Percentiles rank a stretch among this genome's conserved stretches.
phyloP scores from a whole-genome alignment of 2,329 filamentous ascomycete species.

The Monilinia laxa region DNA sequence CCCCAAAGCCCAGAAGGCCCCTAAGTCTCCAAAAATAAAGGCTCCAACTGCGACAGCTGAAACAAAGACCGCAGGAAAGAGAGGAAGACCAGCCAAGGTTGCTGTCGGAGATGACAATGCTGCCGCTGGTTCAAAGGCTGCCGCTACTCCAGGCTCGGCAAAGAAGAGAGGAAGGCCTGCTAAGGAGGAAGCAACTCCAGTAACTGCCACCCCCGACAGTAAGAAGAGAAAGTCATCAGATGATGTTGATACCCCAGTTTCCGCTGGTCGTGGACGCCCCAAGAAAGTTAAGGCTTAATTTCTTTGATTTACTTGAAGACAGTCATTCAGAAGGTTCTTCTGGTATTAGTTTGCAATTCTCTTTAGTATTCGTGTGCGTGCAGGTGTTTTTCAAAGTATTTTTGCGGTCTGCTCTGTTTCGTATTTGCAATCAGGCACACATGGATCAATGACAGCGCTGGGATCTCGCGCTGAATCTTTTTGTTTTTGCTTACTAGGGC shows the following conservation, averaged over 20 bases:
- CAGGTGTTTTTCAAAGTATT: background rate
- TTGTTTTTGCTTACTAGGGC: conserved; percentile 6
- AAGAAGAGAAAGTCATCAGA: conserved; percentile 24
- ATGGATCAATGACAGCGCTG: background rate
- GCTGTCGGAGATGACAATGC: background rate
- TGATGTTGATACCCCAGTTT: conserved; percentile 12
- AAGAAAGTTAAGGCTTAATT: conserved; percentile 20
- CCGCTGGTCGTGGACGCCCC: conserved; percentile 21
- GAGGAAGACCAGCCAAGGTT: conserved; percentile 18
- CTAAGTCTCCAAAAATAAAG: conserved; percentile 5
- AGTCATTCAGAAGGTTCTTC: background rate
- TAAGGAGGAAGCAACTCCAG: background rate
- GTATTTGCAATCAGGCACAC: background rate
- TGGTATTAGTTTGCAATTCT: background rate
- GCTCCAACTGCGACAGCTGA: conserved; percentile 7
- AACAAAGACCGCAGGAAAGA: conserved; percentile 15
- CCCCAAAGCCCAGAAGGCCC: background rate
- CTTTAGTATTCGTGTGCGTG: background rate
- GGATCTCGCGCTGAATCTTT: background rate
- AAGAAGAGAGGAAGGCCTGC: conserved; percentile 20
- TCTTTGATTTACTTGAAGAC: background rate
- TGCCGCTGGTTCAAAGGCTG: background rate
- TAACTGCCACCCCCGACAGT: conserved; percentile 11
- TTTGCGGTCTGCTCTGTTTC: background rate
- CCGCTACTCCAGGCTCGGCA: conserved; percentile 11